Evolutionary conservation across 2,329 filamentous ascomycete genomes (phyloP), one percentile per base, ranked within the genome.

Genomic region (Paecilomyces sp.): DNA sequence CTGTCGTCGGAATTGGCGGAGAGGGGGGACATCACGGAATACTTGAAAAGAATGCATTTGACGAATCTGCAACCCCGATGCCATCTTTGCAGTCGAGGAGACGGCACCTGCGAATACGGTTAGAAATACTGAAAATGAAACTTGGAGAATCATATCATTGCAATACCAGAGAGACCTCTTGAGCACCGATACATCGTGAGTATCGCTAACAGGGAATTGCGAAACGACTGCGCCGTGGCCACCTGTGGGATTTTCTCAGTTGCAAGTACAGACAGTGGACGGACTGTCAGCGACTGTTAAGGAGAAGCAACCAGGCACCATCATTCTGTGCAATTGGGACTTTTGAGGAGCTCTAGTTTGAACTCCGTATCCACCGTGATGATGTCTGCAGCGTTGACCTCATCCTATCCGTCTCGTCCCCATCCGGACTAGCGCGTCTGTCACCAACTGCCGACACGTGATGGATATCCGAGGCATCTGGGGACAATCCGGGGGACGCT

Each of bases 1-100:
- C 50, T 86, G 82, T 24, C 79, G 82, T 36, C 91, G 86, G 80
- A 88, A 89, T 67, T 81, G 75, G 47, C 91, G 89, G 57, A 96
- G 79, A 11, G 85, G 80, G 13, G 86, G 78, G 61, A 94, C 86
- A 73, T 90, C 84, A 67, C 90, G 90, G 72, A 96, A 89, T 68
- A 97, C 70, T 61, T 74, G 66, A 62, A 76, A 74, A 22, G 73
- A 68, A 18, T 65, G 66, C 56, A 64, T 63, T 31, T 62, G 61
- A 53, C 57, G 63, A 47, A 47, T 47, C 33, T 64, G 63, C 31
- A 62, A 61, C 25, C 65, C 63, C 15, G 65, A 61, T 59, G 61
- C 62, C 57, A 65, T 61, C 34, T 64, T 62, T 53, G 65, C 64
- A 57, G 70, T 60, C 22, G 67, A 61, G 51, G 66, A 65, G n/a